Percentiles rank a stretch among this genome's conserved stretches.
Evolutionary conservation across 2,329 filamentous ascomycete species (phyloP).

Genomic region (Fusarium sp.): DNA sequence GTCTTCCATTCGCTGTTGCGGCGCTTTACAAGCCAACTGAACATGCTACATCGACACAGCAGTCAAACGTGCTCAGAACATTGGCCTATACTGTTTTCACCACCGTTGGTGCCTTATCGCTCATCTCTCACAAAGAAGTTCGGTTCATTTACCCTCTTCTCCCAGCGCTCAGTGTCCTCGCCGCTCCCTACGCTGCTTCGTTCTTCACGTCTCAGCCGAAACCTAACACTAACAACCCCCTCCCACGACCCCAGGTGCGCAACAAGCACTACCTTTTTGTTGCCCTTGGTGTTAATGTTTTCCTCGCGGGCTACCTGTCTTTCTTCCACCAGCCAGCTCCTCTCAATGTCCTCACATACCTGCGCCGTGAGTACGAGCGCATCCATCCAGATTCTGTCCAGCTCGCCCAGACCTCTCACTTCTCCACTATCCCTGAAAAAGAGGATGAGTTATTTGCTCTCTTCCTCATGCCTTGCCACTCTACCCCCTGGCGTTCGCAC

Average conservation of each 20-base stretch:
- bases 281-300: slow-evolving; percentile 73
- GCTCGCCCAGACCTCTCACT: slow-evolving; percentile 35
- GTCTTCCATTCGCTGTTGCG: slow-evolving; percentile 77
- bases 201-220: slow-evolving; percentile 67
- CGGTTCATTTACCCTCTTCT: slow-evolving; percentile 95
- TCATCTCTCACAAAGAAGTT: slow-evolving; percentile 95
- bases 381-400: slow-evolving; percentile 56
- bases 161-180: slow-evolving; percentile 84
- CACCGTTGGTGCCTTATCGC: slow-evolving; percentile 73
- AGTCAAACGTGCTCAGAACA: slow-evolving; percentile 51
- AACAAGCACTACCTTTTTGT: slow-evolving; percentile 67
- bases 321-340: slow-evolving; percentile 84
- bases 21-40: slow-evolving; percentile 66
- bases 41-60: slow-evolving; percentile 48
- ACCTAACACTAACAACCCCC: slow-evolving; percentile 43
- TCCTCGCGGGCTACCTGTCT: slow-evolving; percentile 79
- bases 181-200: slow-evolving; percentile 71
- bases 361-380: slow-evolving; percentile 78
- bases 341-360: slow-evolving; percentile 76
- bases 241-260: slow-evolving; percentile 52
- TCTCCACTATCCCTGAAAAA: slow-evolving; percentile 45
- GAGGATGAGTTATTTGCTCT: slow-evolving; percentile 69
- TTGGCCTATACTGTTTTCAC: slow-evolving; percentile 69
- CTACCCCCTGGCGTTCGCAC: slow-evolving; percentile 93
- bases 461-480: slow-evolving; percentile 96